phyloP scores from a whole-genome alignment of 2,329 filamentous ascomycete species.

The Thelonectria discophora region DNA sequence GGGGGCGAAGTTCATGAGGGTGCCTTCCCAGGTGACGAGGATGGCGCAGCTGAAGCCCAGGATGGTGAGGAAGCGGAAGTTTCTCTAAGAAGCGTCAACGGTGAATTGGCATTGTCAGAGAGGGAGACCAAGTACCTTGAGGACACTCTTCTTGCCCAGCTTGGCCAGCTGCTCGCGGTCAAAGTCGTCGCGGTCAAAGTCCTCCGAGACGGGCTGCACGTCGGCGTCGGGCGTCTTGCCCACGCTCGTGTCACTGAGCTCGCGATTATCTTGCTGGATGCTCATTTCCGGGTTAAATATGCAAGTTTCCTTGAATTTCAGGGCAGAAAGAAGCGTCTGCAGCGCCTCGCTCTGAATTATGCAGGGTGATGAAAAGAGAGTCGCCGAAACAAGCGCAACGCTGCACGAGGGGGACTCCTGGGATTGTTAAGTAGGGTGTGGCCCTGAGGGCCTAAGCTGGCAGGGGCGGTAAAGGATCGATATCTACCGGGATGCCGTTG shows the following conservation, averaged over 20 bases:
- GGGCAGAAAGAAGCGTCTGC: not conserved
- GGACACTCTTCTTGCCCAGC: slow-evolving; percentile 36
- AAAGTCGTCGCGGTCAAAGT: slow-evolving; percentile 31
- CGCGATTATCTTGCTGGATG: slow-evolving; percentile 6
- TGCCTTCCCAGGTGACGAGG: slow-evolving; percentile 62
- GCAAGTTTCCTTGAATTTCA: not conserved
- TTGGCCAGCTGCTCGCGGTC: slow-evolving; percentile 36
- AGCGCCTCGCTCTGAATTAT: not conserved
- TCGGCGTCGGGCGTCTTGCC: slow-evolving; percentile 22
- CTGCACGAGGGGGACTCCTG: not conserved
- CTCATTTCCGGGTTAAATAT: slow-evolving; percentile 7
- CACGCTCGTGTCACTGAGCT: slow-evolving; percentile 18
- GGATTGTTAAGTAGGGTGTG: not conserved
- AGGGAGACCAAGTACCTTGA: slow-evolving; percentile 26
- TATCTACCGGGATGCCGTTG: too few relatives aligned
- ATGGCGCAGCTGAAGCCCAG: slow-evolving; percentile 62
- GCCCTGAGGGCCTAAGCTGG: not conserved
- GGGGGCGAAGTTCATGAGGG: slow-evolving; percentile 45
- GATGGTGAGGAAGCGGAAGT: slow-evolving; percentile 60
- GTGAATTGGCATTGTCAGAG: not conserved
- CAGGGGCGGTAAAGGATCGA: not conserved
- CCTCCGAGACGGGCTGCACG: slow-evolving; percentile 11
- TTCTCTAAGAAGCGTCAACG: slow-evolving; percentile 45
- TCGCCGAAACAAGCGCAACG: not conserved
- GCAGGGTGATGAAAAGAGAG: not conserved